Base-by-base conservation (phyloP, 345 rosid species). In the Salix dunnii region DNA sequence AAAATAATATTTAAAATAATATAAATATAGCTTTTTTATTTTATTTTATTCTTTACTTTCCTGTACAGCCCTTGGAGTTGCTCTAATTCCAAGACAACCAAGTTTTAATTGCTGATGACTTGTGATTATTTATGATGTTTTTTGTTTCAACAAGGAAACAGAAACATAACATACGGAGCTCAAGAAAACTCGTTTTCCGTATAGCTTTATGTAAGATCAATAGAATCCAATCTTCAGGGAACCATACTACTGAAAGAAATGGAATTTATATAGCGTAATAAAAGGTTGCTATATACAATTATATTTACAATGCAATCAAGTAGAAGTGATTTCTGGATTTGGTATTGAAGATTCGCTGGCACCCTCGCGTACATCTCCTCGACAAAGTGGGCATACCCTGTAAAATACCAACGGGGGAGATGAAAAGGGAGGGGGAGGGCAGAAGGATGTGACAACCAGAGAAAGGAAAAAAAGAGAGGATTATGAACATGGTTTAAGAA, bases 311-410 rank as follows among this genome's bases (percentile, higher is more conserved):
- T 70, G 76, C 46, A 25, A 55, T 83, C 84, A 87, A 74, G 72
- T 35, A n/a, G 78, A 74, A 30, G 87, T 76, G 11, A 75, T 74
- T 82, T 86, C 90, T 1, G 86, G 33, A 78, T 75, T 74, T 18
- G 79, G n/a, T 2, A 51, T 61, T 20, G 53, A 49, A 10, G 74
- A 9, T 21, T 73, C 87, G 0, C 31, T 58, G 60, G 48, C 75
- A 73, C 72, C 85, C 25, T 85, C 84, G 42, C 91, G 79, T 73
- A 91, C 96, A 77, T 90, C 92, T 70, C 91, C 90, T 35, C 96
- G 88, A 71, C 93, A 91, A 13, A 91, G 89, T 0, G 92, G 93
- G 76, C 96, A 91, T n/a, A 91, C 84, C 78, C 93, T 90, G 88
- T 25, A 82, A 75, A 77, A 40, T 36, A 70, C 49, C 28, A 36